Percentiles rank a stretch among this genome's conserved stretches.
phyloP scores from a whole-genome alignment of 805 yeast genomes.

The Cyberlindnera mississippiensis region DNA sequence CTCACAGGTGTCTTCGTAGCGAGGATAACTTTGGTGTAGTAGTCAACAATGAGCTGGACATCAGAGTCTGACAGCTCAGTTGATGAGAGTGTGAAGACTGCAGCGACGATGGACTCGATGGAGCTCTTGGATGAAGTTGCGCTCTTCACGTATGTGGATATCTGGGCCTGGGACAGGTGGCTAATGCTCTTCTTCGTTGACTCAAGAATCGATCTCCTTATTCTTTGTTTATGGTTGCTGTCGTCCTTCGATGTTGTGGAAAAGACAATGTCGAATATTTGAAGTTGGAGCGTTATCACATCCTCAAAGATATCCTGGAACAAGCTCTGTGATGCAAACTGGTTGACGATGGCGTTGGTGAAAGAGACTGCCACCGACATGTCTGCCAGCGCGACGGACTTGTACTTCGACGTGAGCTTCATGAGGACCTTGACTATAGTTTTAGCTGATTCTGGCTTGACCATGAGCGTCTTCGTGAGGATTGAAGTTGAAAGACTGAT shows the following conservation, averaged over 20 bases:
- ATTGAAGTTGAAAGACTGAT: slow-evolving; percentile 10
- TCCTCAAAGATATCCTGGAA: slow-evolving; percentile 29
- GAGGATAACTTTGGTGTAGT: slow-evolving; percentile 39
- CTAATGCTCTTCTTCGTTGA: slow-evolving; percentile 26
- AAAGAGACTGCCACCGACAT: slow-evolving; percentile 55
- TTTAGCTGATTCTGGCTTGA: slow-evolving; percentile 13
- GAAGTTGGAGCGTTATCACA: slow-evolving; percentile 35
- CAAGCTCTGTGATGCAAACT: slow-evolving; percentile 22
- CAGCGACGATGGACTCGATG: slow-evolving; percentile 30
- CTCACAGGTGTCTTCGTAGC: slow-evolving; percentile 42
- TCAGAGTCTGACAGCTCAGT: slow-evolving; percentile 27
- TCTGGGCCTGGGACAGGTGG: slow-evolving; percentile 21
- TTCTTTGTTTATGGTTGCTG: slow-evolving; percentile 38
- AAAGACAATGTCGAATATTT: slow-evolving; percentile 23
- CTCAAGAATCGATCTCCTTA: slow-evolving; percentile 33
- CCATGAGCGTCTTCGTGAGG: slow-evolving; percentile 9
- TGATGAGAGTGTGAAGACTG: slow-evolving; percentile 34
- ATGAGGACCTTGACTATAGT: slow-evolving; percentile 25
- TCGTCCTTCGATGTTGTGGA: slow-evolving; percentile 24
- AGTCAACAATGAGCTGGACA: slow-evolving; percentile 22
- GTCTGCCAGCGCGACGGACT: slow-evolving; percentile 51
- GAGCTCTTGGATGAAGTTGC: slow-evolving; percentile 27
- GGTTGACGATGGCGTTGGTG: slow-evolving; percentile 39
- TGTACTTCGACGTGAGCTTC: slow-evolving; percentile 28
- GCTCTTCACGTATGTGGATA: slow-evolving; percentile 15